Base-by-base conservation (phyloP, 1,284 basidiomycete species). In the Papiliotrema terrestris region DNA sequence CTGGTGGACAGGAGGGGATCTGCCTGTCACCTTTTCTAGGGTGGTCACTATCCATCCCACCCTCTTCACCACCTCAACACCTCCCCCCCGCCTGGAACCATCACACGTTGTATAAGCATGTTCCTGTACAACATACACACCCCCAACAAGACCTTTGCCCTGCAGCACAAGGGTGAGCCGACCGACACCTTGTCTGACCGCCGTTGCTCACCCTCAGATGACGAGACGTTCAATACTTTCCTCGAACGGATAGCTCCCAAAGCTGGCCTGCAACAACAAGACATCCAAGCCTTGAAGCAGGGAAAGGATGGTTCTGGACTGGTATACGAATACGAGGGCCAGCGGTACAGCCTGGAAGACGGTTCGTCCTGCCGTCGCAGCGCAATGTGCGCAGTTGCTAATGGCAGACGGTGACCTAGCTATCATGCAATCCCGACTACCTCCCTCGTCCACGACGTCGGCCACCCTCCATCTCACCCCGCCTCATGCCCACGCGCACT, bases 61-160 rank as follows among this genome's bases (percentile, higher is more conserved):
- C 26, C 32, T 19, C 25, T 13, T 46, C 25, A 23, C 35, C 41
- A 38, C 37, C 25, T 35, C 6, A 26, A 36, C 36, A 19, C 51
- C 11, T 14, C 45, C 15, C 19, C 19, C 25, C 45, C 3, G 44
- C 49, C 49, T 13, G 36, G 25, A 26, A 35, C 19, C 35, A 15
- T 3, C 43, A 25, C 17, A 22, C 42, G 22, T 49, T 20, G 20
- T 38, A 48, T 20, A 55, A 59, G 29, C 43, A 68, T 72, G 66
- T 70, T 75, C 49, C 58, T 75, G 26, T 75, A 74, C 63, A 77
- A 77, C 67, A 62, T 75, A 11, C 75, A 77, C 58, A 65, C 73
- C 1, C 73, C 74, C 2, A 49, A 55, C n/a, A 75, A 75, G 60
- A 69, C 69, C 0, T 74, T 71, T 51, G 65, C 72, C 9, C 58